These are phyloP conservation scores for Atalantia buxifolia DNA, from an alignment of 345 rosid genomes.

Conservation along the genomic window DNA sequence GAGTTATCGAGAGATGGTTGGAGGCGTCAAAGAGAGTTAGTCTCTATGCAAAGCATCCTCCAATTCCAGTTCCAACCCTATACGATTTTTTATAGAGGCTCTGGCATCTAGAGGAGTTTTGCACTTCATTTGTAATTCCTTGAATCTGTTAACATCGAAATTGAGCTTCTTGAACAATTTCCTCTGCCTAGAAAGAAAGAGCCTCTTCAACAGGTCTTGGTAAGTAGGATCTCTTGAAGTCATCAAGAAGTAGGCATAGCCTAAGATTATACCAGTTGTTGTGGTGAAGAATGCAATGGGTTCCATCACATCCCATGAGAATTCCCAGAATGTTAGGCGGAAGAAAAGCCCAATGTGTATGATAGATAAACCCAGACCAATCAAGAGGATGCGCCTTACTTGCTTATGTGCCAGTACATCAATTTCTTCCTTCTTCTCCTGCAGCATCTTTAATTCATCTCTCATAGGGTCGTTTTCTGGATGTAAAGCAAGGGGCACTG, in stretches of 20 bases:
- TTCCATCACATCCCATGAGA: conserved; percentile 99
- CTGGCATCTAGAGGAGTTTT: conserved; percentile 40
- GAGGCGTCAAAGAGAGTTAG: background rate
- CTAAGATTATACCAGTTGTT: conserved; percentile 62
- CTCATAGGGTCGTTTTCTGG: conserved; percentile 64
- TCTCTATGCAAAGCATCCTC: conserved; percentile 65
- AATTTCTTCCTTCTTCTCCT: conserved; percentile 70
- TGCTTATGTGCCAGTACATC: conserved; percentile 86
- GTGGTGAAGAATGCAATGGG: conserved; percentile 85
- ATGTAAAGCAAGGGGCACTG: conserved; percentile 68
- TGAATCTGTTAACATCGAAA: conserved; percentile 63
- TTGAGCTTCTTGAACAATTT: conserved; percentile 56
- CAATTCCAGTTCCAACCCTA: conserved; percentile 60
- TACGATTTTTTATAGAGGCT: conserved; percentile 51
- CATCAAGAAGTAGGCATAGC: conserved; percentile 84
- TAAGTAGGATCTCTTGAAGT: conserved; percentile 93
- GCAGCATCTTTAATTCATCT: conserved; percentile 66
- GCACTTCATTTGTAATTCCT: conserved; percentile 69
- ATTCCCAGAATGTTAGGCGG: conserved; percentile 95
- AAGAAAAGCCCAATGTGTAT: conserved; percentile 71
- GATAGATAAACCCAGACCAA: conserved; percentile 60
- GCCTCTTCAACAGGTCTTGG: conserved; percentile 91
- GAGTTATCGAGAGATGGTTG: background rate
- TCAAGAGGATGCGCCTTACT: conserved; percentile 76
- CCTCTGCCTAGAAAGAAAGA: conserved; percentile 84